Conservation (phyloP, 208 protist species). For the Trypanosomatidae sp. region DNA sequence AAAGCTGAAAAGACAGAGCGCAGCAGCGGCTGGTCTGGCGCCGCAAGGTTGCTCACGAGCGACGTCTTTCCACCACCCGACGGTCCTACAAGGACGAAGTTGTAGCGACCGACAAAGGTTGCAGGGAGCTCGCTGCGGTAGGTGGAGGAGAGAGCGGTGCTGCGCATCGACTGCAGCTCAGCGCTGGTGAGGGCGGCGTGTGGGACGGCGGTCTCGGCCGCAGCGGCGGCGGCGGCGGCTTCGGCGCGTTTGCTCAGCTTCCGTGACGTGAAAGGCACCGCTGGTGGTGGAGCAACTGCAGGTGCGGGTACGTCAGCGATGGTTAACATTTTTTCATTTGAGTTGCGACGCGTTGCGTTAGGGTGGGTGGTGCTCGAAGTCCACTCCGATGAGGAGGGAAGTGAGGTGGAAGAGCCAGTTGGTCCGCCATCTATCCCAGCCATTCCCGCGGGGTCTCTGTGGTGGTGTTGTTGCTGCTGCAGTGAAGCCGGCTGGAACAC, state of each 20-base stretch:
- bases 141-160: background rate
- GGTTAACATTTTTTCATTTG: no score
- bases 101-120: constrained; percentile 58
- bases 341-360: no score
- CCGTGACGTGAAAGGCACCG: no score
- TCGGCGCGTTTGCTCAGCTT: no score
- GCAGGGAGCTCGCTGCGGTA: constrained; percentile 22
- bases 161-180: constrained; percentile 19
- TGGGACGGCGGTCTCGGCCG: background rate
- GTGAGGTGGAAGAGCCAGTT: no score
- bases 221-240: background rate
- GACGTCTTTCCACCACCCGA: constrained; percentile 56
- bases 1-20: constrained; percentile 37
- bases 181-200: no score
- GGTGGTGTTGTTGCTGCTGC: background rate
- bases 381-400: no score
- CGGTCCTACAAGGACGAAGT: constrained; percentile 63
- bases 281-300: no score
- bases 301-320: no score
- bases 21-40: constrained; percentile 41
- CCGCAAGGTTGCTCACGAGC: constrained; percentile 53
- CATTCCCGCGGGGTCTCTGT: no score
- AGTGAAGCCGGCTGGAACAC: background rate
- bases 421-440: no score
- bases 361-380: no score